Conservation (phyloP, 2,329 filamentous ascomycete genomes). For the Pseudopyrenochaeta lycopersici region DNA sequence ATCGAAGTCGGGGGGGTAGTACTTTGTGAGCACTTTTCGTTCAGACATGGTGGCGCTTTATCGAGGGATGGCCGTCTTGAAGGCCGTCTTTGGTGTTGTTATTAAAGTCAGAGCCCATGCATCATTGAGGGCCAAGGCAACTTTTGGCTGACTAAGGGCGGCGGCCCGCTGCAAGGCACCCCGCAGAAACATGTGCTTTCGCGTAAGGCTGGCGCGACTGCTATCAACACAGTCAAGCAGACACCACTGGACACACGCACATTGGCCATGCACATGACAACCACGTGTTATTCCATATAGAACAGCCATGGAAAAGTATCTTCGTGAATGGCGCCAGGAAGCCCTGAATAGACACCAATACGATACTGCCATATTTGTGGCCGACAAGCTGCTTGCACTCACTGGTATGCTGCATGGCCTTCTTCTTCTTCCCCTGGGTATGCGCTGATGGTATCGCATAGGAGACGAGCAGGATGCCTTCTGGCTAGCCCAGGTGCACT, state of each 20-base stretch:
- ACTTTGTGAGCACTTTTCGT: conserved; percentile 78
- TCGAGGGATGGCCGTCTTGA: no score
- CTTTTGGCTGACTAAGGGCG: conserved; percentile 25
- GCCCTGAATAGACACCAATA: conserved; percentile 96
- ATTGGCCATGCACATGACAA: not conserved
- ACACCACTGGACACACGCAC: not conserved
- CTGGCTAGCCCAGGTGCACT: conserved; percentile 98
- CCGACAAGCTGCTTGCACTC: conserved; percentile 93
- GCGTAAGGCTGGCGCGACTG: conserved; percentile 26
- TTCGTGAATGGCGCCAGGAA: conserved; percentile 94
- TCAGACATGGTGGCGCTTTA: conserved; percentile 73
- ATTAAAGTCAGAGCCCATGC: no score
- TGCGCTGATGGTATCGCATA: conserved; percentile 50
- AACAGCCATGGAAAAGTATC: conserved; percentile 83
- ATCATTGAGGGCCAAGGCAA: no score
- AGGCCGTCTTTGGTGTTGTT: no score
- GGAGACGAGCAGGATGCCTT: conserved; percentile 94
- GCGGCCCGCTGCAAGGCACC: conserved; percentile 14
- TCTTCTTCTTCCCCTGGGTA: not conserved
- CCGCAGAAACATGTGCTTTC: conserved; percentile 28
- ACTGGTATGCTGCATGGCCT: conserved; percentile 70
- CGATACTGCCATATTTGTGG: conserved; percentile 95
- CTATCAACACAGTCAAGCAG: not conserved
- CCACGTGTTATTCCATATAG: conserved; percentile 11
- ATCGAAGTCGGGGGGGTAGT: conserved; percentile 85